phyloP scores from a whole-genome alignment of 225 moss, liverwort and hornwort species.

The Physcomitrellopsis africana region DNA sequence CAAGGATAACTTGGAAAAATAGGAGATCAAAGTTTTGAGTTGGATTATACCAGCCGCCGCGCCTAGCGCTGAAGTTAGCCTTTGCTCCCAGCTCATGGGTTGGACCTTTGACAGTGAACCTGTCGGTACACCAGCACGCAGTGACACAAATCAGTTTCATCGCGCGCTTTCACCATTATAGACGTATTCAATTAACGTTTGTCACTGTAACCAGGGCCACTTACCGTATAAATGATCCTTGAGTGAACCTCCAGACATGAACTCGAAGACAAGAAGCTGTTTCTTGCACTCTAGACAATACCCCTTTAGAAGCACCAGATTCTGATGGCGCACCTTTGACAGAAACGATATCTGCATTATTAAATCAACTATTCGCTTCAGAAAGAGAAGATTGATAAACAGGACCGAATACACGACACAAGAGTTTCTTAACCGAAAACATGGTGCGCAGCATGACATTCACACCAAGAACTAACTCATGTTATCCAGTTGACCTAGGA shows the following conservation, averaged over 20 bases:
- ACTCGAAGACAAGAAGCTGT: constrained; percentile 76
- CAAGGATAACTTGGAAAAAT: constrained; percentile 14
- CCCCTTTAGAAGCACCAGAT: constrained; percentile 67
- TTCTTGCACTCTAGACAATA: constrained; percentile 69
- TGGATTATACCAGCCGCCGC: constrained; percentile 64
- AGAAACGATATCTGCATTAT: constrained; percentile 57
- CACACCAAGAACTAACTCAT: neutral
- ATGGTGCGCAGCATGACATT: neutral
- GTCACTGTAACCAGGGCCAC: constrained; percentile 15
- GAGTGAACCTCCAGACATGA: constrained; percentile 76
- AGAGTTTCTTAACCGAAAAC: neutral
- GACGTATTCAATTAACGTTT: neutral
- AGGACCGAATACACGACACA: neutral
- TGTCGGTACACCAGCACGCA: constrained; percentile 20
- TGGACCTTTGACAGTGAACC: constrained; percentile 54
- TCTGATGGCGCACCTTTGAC: constrained; percentile 69
- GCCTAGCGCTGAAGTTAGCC: constrained; percentile 69
- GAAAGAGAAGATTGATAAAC: neutral
- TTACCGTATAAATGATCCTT: constrained; percentile 74
- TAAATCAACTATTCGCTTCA: constrained; percentile 1
- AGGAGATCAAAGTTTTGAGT: constrained; percentile 11
- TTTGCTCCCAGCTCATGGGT: constrained; percentile 70
- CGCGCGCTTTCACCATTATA: neutral
- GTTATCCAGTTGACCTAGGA: neutral
- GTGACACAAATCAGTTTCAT: constrained; percentile 1